Evolutionary conservation across 2,329 filamentous ascomycete species (phyloP).

Genomic region (Laburnicola sp.): DNA sequence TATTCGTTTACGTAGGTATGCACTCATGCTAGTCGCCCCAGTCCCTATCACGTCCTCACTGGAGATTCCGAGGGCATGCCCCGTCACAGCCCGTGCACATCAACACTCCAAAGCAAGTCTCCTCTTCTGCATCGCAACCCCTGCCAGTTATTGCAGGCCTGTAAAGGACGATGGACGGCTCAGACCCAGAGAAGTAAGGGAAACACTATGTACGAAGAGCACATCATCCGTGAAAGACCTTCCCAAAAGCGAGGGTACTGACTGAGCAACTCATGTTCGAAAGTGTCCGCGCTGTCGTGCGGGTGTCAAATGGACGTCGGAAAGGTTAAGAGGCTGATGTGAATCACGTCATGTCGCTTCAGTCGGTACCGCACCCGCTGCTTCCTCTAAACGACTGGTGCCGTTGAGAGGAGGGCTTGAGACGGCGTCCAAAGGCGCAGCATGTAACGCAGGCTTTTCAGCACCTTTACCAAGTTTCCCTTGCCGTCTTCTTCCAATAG

Average conservation of each 20-base stretch:
- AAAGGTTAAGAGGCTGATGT: neutral
- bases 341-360: conserved; percentile 4
- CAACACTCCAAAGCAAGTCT: neutral
- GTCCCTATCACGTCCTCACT: conserved; percentile 20
- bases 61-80: conserved; percentile 21
- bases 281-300: no score
- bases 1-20: conserved; percentile 25
- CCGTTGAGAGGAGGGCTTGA: conserved; percentile 39
- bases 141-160: conserved; percentile 2
- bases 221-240: neutral
- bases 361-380: conserved; percentile 23
- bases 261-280: no score
- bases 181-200: neutral
- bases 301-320: neutral
- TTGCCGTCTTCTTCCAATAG: conserved; percentile 67
- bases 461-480: conserved; percentile 55
- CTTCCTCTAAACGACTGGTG: conserved; percentile 26
- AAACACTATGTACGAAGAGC: neutral
- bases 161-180: neutral
- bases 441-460: conserved; percentile 80
- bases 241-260: neutral
- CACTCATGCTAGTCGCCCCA: conserved; percentile 15
- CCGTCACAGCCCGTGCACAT: conserved; percentile 11
- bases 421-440: conserved; percentile 78
- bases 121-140: conserved; percentile 3